These are phyloP conservation scores for Monilinia laxa DNA, from an alignment of 2,329 filamentous ascomycete genomes.

Conservation along the genomic window DNA sequence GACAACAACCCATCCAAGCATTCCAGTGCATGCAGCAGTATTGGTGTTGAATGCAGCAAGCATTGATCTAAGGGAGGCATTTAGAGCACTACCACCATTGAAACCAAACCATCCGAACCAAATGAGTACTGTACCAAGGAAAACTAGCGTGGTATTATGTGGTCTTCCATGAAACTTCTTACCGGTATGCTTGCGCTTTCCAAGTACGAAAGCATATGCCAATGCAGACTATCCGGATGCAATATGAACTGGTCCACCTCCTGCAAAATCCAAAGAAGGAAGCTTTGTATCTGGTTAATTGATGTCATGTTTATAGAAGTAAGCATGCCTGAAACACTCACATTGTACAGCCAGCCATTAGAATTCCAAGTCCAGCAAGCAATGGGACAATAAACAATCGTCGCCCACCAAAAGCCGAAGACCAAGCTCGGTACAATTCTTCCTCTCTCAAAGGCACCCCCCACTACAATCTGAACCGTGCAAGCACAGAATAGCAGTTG, in stretches of 20 bases:
- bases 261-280: conserved; percentile 42
- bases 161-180: conserved; percentile 53
- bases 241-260: conserved; percentile 60
- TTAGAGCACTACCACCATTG: conserved; percentile 52
- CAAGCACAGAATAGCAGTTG: conserved; percentile 61
- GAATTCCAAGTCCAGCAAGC: conserved; percentile 68
- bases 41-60: conserved; percentile 60
- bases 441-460: conserved; percentile 59
- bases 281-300: conserved; percentile 39
- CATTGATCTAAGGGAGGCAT: conserved; percentile 52
- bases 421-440: conserved; percentile 63
- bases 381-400: conserved; percentile 62
- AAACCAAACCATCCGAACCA: conserved; percentile 63
- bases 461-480: conserved; percentile 64
- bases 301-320: background rate
- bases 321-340: background rate
- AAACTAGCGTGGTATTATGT: conserved; percentile 63
- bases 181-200: conserved; percentile 53
- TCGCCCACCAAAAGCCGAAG: conserved; percentile 63
- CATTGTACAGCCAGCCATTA: conserved; percentile 62
- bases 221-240: conserved; percentile 62
- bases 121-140: conserved; percentile 62
- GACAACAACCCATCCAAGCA: conserved; percentile 53
- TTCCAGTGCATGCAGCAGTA: conserved; percentile 54
- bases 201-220: conserved; percentile 62